Percentiles rank a stretch among this genome's conserved stretches.
Conservation (phyloP, 2,329 filamentous ascomycete genomes). For the Ploettnerulaceae sp. region DNA sequence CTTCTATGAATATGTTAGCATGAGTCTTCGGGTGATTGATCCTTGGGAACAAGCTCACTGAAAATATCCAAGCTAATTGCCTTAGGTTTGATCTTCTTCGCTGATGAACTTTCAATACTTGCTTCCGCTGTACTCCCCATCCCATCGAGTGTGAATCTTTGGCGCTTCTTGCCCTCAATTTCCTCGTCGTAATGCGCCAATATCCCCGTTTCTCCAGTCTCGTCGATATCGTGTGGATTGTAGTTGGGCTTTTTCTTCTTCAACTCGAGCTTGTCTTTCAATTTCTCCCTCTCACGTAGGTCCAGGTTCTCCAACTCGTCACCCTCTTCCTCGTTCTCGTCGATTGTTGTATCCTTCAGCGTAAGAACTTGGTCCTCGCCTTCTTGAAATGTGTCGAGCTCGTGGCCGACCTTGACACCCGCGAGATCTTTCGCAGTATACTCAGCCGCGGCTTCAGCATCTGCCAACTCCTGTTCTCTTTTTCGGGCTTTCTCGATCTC, state of each 20-base stretch:
- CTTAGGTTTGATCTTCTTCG: constrained; percentile 59
- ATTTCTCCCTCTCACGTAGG: constrained; percentile 65
- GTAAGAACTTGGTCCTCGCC: constrained; percentile 86
- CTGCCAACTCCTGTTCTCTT: constrained; percentile 70
- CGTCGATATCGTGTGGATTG: constrained; percentile 70
- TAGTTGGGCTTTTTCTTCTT: constrained; percentile 91
- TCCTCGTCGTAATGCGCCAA: constrained; percentile 94
- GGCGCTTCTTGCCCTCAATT: constrained; percentile 83
- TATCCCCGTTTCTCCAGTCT: constrained; percentile 60
- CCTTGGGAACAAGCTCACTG: constrained; percentile 37
- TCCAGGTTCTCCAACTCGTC: constrained; percentile 82
- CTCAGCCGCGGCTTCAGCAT: constrained; percentile 66
- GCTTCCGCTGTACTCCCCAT: constrained; percentile 65
- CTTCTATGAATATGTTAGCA: constrained; percentile 45
- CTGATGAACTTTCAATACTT: constrained; percentile 44
- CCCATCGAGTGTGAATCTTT: constrained; percentile 81
- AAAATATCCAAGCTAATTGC: constrained; percentile 72
- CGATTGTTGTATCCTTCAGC: constrained; percentile 86
- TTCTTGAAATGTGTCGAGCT: constrained; percentile 74
- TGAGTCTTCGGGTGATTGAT: too few relatives aligned
- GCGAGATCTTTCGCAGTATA: constrained; percentile 84
- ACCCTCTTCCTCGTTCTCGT: constrained; percentile 77
- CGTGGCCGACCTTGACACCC: constrained; percentile 88
- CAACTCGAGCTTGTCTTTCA: constrained; percentile 71
- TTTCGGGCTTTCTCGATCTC: constrained; percentile 75